Evolutionary conservation across 2,329 filamentous ascomycete genomes (phyloP), one percentile per base, ranked within the genome.

Genomic region (Pseudogymnoascus pannorum): DNA sequence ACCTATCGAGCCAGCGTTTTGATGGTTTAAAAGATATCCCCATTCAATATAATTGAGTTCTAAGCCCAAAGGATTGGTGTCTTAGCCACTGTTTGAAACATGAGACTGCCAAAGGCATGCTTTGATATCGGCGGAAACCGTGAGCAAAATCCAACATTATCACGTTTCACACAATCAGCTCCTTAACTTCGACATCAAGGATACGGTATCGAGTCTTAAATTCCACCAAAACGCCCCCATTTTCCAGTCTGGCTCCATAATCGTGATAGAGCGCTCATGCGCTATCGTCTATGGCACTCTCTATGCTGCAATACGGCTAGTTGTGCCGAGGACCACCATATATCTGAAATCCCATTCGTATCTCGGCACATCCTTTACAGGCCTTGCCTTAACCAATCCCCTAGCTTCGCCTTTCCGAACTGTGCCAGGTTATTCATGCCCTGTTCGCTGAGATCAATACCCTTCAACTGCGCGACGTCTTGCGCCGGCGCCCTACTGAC

Each of bases 391-490:
- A 97, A 81, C 82, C 92, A 88, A 77, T 97, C 92, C 48, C 91
- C 89, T 72, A 96, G 77, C 77, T 96, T 93, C 70, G 88, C 87
- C 81, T 94, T 95, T 73, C 92, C 93, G 74, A 97, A 88, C 74
- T 96, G 91, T 76, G 92, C 94, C 67, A 93, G 81, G 77, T 96
- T 97, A 76, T 96, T 87, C 74, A 97, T 85, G 58, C 93, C 93
- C 76, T 97, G 92, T 76, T 97, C 93, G 70, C 91, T 95, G 61
- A 97, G 85, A 74, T 97, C 93, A 75, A 97, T 93, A 72, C 89
- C 91, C 80, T 94, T 91, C 75, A 97, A 85, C 72, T 92, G 91
- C 7, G 84, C 81, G 69, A 92, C 87, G 77, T 99, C 94, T 71
- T 96, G 89, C 42, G 88, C 87, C 8, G 94, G 94, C 40, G 94